Evolutionary conservation across 768 basidiomycete genomes (phyloP), one percentile per base, ranked within the genome.

Genomic region (Rhodosporidiobolus sp.): DNA sequence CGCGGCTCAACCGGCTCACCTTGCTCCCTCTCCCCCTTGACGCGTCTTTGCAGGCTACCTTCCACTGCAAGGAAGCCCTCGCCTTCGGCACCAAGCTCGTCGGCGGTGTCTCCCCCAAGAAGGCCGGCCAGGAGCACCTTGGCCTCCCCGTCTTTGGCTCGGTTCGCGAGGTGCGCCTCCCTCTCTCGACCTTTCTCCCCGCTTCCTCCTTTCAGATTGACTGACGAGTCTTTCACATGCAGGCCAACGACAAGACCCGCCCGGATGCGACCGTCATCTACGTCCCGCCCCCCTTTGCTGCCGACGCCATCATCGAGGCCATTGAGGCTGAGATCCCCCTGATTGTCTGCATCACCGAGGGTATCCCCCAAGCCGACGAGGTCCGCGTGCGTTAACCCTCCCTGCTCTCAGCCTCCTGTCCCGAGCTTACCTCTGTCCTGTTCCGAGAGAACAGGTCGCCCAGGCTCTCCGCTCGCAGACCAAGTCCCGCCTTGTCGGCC

Each of bases 311-410:
- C 81, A 88, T 99, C 66, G 96, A 99, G 82, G 96, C 96, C 48
- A 97, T 99, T 78, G 96, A 98, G 82, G 92, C 91, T 77, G 96
- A 99, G 82, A 94, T 99, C 84, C 88, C 89, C 26, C 84, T 99
- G 70, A 99, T 99, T 84, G 96, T 99, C 58, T 94, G 94, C 81
- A 91, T 99, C 78, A 99, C 96, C 20, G 96, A 99, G 82, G 96
- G 96, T 53, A 99, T 99, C 77, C 96, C 96, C 24, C 96, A 99
- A 80, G 85, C 89, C 16, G 96, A 99, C 80, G 95, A 99, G 84
- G 93, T 99, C 81, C 87, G 86, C 81, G 92, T 91, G 56, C 61
- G 86, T 83, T 30, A 35, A 45, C 10, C n/a, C 35, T 56, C 48
- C 34, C 49, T 28, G n/a, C 43, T 38, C 54, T 22, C 24, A 43